Base-by-base conservation (phyloP, 108 stramenopile genomes). In the Nannochloropsis salina region DNA sequence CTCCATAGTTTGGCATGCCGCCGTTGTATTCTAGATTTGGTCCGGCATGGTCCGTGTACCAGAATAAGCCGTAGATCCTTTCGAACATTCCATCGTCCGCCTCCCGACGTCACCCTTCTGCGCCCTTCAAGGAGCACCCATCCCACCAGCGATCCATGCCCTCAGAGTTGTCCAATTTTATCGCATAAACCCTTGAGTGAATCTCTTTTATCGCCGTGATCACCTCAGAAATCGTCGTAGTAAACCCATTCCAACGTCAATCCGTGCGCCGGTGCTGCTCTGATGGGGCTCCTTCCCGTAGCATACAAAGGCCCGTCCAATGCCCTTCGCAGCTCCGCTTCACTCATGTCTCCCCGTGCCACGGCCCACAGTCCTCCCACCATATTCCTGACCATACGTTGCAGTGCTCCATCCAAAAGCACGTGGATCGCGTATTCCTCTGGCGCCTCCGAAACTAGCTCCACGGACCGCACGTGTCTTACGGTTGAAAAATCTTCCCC, bases 321-420 rank as follows among this genome's bases (percentile, higher is more conserved):
- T n/a, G 61, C 61, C 8, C 61, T 74, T n/a, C 61, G 15, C 61
- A 88, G 9, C 47, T 88, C 90, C 20, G 85, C 86, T 20, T 42
- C 81, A n/a, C 80, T 83, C 44, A 91, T 20, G 12, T 82, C 79
- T n/a, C 91, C 91, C 44, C 43, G 43, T 22, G 83, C 90, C 9
- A 85, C 44, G 9, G 85, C 86, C 41, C 89, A 45, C 74, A 84
- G 61, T 1, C 86, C 43, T 11, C 91, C 91, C 9, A 91, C 87
- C 42, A 91, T 87, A 61, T 90, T 90, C 43, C 91, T 74, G 2
- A 92, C 88, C 91, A 92, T 92, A 41, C 87, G 86, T 47, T 92
- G 90, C 31, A 92, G 86, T 11, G 91, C 91, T 31, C 90, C 90
- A 44, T 89, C 47, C 21, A 92, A 42, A 6, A 82, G 80, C 81